These are phyloP conservation scores for Cladosporium sphaerospermum DNA, from an alignment of 2,329 filamentous ascomycete species.

Conservation along the genomic window DNA sequence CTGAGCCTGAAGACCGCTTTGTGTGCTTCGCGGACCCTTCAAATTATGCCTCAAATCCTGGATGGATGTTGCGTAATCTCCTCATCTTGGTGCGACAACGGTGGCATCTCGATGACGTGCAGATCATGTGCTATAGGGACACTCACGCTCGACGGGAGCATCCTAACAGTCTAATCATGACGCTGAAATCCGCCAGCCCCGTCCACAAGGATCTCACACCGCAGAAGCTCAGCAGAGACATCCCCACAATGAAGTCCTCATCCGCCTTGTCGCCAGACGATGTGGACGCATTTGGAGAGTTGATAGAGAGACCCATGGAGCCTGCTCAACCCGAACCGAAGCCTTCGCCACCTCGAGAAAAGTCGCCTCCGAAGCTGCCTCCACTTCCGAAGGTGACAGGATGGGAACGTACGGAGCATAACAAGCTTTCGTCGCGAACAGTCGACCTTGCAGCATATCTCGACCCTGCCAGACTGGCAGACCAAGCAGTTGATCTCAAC, in stretches of 20 bases:
- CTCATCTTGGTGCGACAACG: conserved; percentile 76
- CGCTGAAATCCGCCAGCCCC: conserved; percentile 52
- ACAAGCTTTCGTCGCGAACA: conserved; percentile 70
- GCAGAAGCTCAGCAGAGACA: conserved; percentile 18
- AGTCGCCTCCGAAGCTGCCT: conserved; percentile 36
- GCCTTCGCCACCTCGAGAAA: conserved; percentile 33
- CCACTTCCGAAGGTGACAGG: conserved; percentile 75
- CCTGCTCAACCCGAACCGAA: conserved; percentile 13
- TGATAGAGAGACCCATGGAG: conserved; percentile 20
- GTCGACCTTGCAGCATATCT: conserved; percentile 88
- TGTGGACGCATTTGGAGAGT: conserved; percentile 27
- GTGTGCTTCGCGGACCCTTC: conserved; percentile 89
- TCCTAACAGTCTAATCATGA: conserved; percentile 72
- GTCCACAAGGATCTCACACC: conserved; percentile 21
- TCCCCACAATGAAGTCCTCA: conserved; percentile 22
- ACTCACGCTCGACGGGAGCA: conserved; percentile 70
- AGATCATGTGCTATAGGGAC: conserved; percentile 87
- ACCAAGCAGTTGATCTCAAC: conserved; percentile 93
- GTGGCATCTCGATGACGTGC: conserved; percentile 68
- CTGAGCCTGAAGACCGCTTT: conserved; percentile 67
- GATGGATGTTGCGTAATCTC: conserved; percentile 89
- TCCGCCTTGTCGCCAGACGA: conserved; percentile 25
- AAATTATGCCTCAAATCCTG: conserved; percentile 78
- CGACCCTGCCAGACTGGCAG: conserved; percentile 79
- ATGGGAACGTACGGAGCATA: conserved; percentile 79